Conservation (phyloP, 2,329 filamentous ascomycete genomes). For the Pseudopyricularia javanii region DNA sequence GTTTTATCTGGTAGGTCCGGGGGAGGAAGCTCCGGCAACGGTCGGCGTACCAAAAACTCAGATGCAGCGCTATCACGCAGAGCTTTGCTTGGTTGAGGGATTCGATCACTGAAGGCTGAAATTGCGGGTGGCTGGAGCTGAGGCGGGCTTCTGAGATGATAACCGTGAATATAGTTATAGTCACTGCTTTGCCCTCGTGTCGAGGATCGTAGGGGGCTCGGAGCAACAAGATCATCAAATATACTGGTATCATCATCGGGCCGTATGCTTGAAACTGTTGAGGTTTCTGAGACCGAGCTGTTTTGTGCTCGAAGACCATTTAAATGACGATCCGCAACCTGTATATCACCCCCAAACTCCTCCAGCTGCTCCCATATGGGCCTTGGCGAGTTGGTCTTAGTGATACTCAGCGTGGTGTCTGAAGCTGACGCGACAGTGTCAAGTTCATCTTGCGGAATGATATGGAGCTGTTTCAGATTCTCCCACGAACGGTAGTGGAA, state of each 20-base stretch:
- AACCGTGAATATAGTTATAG: slow-evolving; percentile 5
- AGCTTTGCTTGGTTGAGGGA: slow-evolving; percentile 20
- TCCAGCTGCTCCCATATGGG: background rate
- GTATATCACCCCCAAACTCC: background rate
- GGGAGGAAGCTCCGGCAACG: slow-evolving; percentile 16
- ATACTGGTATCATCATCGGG: background rate
- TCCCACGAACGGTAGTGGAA: slow-evolving; percentile 45
- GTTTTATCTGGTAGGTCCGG: slow-evolving; percentile 51
- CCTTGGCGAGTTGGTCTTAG: background rate
- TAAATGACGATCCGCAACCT: background rate
- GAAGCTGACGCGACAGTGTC: background rate
- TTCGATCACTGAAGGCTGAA: background rate
- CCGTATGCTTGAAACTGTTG: background rate
- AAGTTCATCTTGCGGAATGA: slow-evolving; percentile 23
- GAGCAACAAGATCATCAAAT: background rate
- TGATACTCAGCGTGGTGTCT: background rate
- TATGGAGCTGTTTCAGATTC: slow-evolving; percentile 31
- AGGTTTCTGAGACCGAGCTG: background rate
- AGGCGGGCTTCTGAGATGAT: slow-evolving; percentile 18
- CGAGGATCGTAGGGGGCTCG: background rate
- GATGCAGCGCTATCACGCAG: slow-evolving; percentile 10
- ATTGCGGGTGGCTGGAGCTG: slow-evolving; percentile 10
- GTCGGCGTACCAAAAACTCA: slow-evolving; percentile 12
- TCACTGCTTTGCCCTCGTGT: background rate
- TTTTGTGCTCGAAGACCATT: background rate